Evolutionary conservation across 306 rosid genomes (phyloP).

Genomic region (Malus sieversii): DNA sequence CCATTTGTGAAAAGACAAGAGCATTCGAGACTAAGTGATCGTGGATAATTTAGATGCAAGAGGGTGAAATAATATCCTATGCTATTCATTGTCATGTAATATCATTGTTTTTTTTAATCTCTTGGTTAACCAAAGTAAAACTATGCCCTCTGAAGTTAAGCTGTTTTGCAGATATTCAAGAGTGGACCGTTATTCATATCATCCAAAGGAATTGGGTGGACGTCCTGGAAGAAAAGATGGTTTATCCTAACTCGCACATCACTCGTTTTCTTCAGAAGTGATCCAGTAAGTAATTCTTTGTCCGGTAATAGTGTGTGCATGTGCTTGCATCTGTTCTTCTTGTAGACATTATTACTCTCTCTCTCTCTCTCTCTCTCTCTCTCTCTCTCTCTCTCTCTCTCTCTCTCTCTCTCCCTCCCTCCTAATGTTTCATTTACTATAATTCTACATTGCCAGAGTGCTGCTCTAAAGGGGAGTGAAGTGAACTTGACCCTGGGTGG

Average conservation of each 20-base stretch:
- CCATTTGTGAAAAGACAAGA: background rate
- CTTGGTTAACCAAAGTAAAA: background rate
- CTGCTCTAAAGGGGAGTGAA: constrained; percentile 71
- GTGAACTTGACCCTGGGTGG: constrained; percentile 97
- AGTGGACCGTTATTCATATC: constrained; percentile 92
- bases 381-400: too few relatives aligned
- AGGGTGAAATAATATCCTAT: background rate
- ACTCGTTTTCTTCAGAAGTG: constrained; percentile 94
- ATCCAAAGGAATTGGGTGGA: constrained; percentile 98
- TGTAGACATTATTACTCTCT: background rate
- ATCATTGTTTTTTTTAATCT: too few relatives aligned
- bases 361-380: background rate
- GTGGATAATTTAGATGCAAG: background rate
- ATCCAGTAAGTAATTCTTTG: constrained; percentile 70
- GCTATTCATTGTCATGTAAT: background rate
- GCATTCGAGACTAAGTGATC: background rate
- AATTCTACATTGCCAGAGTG: constrained; percentile 41
- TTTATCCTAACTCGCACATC: constrained; percentile 87
- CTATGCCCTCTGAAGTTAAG: background rate
- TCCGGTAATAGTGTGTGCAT: constrained; percentile 11
- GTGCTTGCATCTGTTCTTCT: background rate
- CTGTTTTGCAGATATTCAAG: constrained; percentile 70
- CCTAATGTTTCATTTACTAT: background rate
- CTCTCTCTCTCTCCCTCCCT: background rate
- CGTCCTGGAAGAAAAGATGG: constrained; percentile 99